A percentile compares a stretch with the other conserved stretches of the same genome.
Conservation (phyloP, 2,329 filamentous ascomycete species). For the Achaetomium macrosporum region DNA sequence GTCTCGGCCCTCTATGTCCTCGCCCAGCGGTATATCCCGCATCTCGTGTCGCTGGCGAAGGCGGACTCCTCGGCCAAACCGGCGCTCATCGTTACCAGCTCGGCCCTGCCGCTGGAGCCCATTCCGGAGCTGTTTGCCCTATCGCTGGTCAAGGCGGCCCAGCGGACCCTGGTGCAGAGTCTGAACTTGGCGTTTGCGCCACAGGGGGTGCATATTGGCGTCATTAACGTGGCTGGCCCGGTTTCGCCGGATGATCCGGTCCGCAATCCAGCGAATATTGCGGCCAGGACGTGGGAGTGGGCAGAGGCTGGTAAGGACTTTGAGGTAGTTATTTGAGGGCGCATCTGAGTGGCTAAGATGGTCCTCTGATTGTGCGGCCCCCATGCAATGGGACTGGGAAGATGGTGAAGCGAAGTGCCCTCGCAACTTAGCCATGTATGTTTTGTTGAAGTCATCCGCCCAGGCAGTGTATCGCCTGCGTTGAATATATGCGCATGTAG, state of each 20-base stretch:
- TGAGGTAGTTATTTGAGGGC: conserved; percentile 33
- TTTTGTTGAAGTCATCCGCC: too few species aligned
- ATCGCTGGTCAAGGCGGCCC: conserved; percentile 45
- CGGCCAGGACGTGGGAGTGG: conserved; percentile 38
- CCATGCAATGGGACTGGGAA: too few species aligned
- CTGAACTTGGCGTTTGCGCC: conserved; percentile 35
- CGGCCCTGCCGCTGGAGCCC: conserved; percentile 42
- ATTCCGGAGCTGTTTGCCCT: conserved; percentile 42
- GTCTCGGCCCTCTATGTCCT: conserved; percentile 43
- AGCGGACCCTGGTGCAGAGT: conserved; percentile 43
- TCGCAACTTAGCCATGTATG: too few species aligned
- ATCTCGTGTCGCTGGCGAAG: conserved; percentile 31
- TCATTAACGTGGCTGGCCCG: conserved; percentile 41
- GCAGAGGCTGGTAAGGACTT: conserved; percentile 36
- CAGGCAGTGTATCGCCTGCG: too few species aligned
- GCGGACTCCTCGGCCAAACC: conserved; percentile 32
- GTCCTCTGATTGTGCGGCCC: too few species aligned
- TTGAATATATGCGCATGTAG: too few species aligned
- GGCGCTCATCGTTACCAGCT: conserved; percentile 44
- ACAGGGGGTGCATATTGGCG: conserved; percentile 40
- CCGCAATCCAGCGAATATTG: conserved; percentile 41
- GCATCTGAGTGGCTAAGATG: too few species aligned
- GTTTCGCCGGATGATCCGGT: conserved; percentile 36
- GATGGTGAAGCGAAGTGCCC: too few species aligned
- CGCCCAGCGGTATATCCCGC: conserved; percentile 42